Base-by-base conservation (phyloP, 345 rosid genomes). In the Rhizophora mangle region DNA sequence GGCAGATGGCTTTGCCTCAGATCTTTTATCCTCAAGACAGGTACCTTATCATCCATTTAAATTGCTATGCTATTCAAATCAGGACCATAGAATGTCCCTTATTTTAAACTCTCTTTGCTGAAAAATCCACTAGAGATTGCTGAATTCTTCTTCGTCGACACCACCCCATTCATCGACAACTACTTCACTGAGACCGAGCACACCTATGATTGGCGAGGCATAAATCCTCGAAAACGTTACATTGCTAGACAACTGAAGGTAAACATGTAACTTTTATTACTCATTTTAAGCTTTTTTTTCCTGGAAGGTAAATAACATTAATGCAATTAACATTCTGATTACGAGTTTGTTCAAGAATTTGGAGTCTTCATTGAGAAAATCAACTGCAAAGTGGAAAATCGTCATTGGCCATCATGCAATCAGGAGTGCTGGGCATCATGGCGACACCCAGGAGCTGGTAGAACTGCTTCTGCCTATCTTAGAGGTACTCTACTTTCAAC, bases 371-470 rank as follows among this genome's bases (percentile, higher is more conserved):
- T 59, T 85, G 68, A 80, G 59, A 60, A 79, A 77, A 22, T 83
- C 85, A 11, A 81, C 52, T 18, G 83, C 84, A 3, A 73, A 64
- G 31, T 85, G 89, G 89, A 85, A 85, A 65, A 66, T 85, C 7
- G 89, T 83, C 11, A 76, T 83, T 8, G 89, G 86, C 51, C 86
- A 85, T 69, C 89, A 85, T 47, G 72, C 86, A 58, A 81, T 85
- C 70, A 81, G 71, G 56, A 85, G 86, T 58, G 76, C 72, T 18
- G 89, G 89, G 34, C 81, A 70, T 22, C 89, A 85, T 32, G 83
- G 85, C 7, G 76, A 81, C 64, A 81, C 86, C 13, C 21, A 39
- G 1, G 84, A 85, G 72, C 80, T 85, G 29, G 66, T 31, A 1
- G 57, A 68, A n/a, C 64, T 56, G 1, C 54, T 85, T n/a, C 83